Evolutionary conservation across 2,329 filamentous ascomycete genomes (phyloP), one percentile per base, ranked within the genome.

Genomic region (Lasiodiplodia sp.): DNA sequence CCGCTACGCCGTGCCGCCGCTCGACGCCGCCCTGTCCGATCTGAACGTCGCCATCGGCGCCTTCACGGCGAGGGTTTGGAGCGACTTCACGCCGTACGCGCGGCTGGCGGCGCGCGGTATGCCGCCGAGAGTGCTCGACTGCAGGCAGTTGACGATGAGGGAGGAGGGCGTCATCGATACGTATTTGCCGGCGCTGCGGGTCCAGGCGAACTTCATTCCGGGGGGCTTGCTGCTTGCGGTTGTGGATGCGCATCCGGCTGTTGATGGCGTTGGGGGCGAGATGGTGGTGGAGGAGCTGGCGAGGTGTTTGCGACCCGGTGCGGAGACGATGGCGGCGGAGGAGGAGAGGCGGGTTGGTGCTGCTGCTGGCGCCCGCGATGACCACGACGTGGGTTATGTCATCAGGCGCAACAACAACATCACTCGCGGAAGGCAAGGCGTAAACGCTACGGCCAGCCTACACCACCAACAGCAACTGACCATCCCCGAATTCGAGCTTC

Each of bases 161-260:
- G 12, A n/a, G 0, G 6, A n/a, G 25, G 23, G 2, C 8, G 3
- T 12, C 2, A 7, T 11, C 14, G 16, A 14, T 6, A 12, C 21
- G 4, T 12, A 11, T 5, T 37, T 6, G 23, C 64, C 64, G 3
- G 53, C 49, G n/a, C 34, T 34, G 23, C n/a, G 21, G 3, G 38
- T 67, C 5, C 65, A 58, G 53, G 53, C 55, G 16, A 58, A 67
- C 5, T 67, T 58, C n/a, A 16, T 67, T 8, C 16, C 28, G 1
- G 65, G 28, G 8, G 53, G 65, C 2, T 31, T 67, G 10, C n/a
- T 67, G 5, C 65, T 67, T 2, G 37, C 37, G 6, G 23, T 67
- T 4, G 8, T 23, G 6, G 44, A 47, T 1, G 21, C 37, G 8
- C 65, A 67, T n/a, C 23, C 40, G 18, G 53, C 60, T 2, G 8